Conservation (phyloP, 2,329 filamentous ascomycete genomes). For the Beauveria brongniartii region DNA sequence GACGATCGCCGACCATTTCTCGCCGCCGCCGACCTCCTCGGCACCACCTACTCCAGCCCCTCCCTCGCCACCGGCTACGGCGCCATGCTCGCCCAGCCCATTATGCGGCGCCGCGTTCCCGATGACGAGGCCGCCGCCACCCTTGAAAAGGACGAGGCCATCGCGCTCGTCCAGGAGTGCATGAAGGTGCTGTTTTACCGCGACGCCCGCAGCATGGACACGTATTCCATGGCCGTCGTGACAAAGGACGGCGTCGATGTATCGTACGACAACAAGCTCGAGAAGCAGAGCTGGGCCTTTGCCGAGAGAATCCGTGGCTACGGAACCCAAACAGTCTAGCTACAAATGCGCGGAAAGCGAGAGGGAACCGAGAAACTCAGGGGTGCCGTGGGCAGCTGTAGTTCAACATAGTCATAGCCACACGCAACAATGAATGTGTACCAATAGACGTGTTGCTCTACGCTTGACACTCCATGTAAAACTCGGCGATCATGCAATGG, state of each 20-base stretch:
- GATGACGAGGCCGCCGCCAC: slow-evolving; percentile 71
- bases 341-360: neutral
- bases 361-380: too few relatives aligned
- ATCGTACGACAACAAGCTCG: slow-evolving; percentile 76
- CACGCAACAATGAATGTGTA: slow-evolving; percentile 6
- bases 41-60: slow-evolving; percentile 82
- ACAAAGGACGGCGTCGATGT: slow-evolving; percentile 84
- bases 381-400: too few relatives aligned
- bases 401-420: neutral
- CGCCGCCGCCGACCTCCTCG: slow-evolving; percentile 82
- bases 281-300: slow-evolving; percentile 97
- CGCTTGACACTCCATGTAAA: neutral
- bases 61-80: slow-evolving; percentile 91
- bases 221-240: slow-evolving; percentile 84
- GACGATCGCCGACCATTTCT: slow-evolving; percentile 77
- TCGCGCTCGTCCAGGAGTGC: slow-evolving; percentile 78
- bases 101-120: slow-evolving; percentile 75
- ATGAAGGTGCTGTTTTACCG: slow-evolving; percentile 99
- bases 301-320: slow-evolving; percentile 92
- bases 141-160: slow-evolving; percentile 68
- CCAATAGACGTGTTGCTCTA: slow-evolving; percentile 4
- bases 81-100: slow-evolving; percentile 83
- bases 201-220: slow-evolving; percentile 85
- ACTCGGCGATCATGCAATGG: neutral
- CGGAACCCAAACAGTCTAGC: slow-evolving; percentile 67